These are phyloP conservation scores for Saccharum officinarum DNA, from an alignment of 176 grass and related monocot genomes.

Conservation along the genomic window DNA sequence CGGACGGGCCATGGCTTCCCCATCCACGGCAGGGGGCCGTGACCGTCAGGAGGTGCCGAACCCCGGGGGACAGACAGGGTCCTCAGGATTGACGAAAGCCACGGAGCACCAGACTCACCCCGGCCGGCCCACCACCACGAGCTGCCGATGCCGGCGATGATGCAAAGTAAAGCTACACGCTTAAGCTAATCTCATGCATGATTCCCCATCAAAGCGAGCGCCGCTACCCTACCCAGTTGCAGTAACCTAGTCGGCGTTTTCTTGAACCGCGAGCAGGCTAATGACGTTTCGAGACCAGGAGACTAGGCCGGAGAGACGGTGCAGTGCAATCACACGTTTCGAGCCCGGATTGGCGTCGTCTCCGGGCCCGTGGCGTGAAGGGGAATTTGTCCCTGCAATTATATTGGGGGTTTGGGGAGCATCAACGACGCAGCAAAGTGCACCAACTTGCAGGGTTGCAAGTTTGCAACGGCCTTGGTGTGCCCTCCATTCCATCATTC, in stretches of 20 bases:
- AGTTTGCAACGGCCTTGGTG: neutral
- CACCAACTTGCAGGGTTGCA: neutral
- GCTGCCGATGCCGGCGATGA: neutral
- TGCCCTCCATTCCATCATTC: neutral
- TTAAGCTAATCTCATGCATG: neutral
- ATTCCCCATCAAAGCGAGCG: neutral
- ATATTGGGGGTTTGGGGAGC: neutral
- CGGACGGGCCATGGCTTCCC: neutral
- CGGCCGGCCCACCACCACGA: neutral
- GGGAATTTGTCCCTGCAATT: neutral
- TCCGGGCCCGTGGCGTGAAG: neutral
- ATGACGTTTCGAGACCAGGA: neutral
- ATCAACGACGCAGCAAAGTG: neutral
- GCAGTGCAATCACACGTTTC: constrained; percentile 24
- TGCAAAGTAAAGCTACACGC: constrained; percentile 11
- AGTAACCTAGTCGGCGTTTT: neutral
- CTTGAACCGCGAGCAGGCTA: neutral
- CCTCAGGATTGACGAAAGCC: neutral
- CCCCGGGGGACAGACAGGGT: neutral
- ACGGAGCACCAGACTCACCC: neutral
- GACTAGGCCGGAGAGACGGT: neutral
- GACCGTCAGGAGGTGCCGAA: neutral
- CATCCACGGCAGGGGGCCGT: neutral
- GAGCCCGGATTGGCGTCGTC: constrained; percentile 19
- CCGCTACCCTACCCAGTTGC: neutral